These are phyloP conservation scores for Cryphonectria parasitica DNA, from an alignment of 2,329 filamentous ascomycete species.

Conservation along the genomic window DNA sequence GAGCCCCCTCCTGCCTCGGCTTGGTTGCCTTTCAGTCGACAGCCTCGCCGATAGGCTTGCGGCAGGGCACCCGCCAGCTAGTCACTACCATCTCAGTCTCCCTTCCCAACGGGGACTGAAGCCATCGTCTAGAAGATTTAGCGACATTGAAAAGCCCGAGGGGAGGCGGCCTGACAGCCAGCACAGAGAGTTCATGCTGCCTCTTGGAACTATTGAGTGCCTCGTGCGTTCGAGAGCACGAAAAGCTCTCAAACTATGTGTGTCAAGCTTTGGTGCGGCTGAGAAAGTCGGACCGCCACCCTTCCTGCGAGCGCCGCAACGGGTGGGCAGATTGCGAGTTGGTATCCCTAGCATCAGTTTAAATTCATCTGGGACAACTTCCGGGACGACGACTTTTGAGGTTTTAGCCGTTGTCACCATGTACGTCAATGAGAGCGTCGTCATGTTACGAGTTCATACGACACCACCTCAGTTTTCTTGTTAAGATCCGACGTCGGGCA, in stretches of 20 bases:
- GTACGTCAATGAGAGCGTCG: neutral
- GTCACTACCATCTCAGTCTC: neutral
- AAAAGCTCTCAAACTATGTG: neutral
- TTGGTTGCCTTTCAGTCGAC: neutral
- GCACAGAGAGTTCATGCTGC: neutral
- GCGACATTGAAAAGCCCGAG: neutral
- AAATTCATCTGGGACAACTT: neutral
- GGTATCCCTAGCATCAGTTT: neutral
- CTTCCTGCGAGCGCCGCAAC: neutral
- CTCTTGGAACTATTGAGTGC: constrained; percentile 3
- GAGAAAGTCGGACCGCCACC: neutral
- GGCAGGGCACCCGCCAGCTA: constrained; percentile 1
- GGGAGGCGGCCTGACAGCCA: neutral
- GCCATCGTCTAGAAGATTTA: neutral
- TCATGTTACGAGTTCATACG: neutral
- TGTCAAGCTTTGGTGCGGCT: neutral
- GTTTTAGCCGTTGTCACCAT: neutral
- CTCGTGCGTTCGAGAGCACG: neutral
- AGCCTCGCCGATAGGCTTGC: neutral
- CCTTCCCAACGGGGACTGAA: neutral
- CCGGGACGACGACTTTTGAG: neutral
- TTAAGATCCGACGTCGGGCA: neutral
- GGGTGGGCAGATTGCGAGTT: neutral
- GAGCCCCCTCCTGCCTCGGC: neutral
- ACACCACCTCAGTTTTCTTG: neutral